Evolutionary conservation across 306 rosid species (phyloP), one percentile per base, ranked within the genome.

Genomic region (Cicer chorassanicum): DNA sequence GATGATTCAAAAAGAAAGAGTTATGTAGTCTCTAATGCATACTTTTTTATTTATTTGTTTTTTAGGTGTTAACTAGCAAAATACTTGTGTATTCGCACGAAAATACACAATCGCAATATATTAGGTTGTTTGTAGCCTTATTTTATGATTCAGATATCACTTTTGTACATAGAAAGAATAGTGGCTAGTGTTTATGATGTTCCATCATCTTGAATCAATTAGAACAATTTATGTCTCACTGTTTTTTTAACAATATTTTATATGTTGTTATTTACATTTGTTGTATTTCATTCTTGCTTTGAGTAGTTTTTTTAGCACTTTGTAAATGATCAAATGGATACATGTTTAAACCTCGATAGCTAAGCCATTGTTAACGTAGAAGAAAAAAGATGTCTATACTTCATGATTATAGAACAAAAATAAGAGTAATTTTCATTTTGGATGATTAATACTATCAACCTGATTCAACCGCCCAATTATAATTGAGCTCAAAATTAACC

Each of bases 151-250:
- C 42, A 2, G 16, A 21, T 1, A 24, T 24, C 7, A 13, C 50
- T 18, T 5, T 18, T 64, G 80, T 75, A 65, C 18, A 65, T 75
- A 45, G 7, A 36, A 60, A 51, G 41, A 51, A 39, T 64, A 39
- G 62, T 51, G 15, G 43, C 43, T 64, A 11, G 40, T 61, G 36
- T 59, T n/a, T 48, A 1, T 19, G 16, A 51, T 74, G 19, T 18
- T 2, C 34, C 2, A 24, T 39, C 0, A 10, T 18, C 0, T 16
- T 18, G 36, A 62, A 43, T 65, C 15, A 42, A 43, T 64, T 2
- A 2, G 34, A 24, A 24, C 4, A 24, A 4, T 24, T 24, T 24
- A 24, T 24, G 34, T 24, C 34, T 24, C 34, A 24, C 34, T 24
- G 34, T 24, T 21, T 21, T 24, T 29, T 29, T 3, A 29, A 29